Conservation (phyloP, 352 stramenopile genomes). For the Phytophthora megakarya region DNA sequence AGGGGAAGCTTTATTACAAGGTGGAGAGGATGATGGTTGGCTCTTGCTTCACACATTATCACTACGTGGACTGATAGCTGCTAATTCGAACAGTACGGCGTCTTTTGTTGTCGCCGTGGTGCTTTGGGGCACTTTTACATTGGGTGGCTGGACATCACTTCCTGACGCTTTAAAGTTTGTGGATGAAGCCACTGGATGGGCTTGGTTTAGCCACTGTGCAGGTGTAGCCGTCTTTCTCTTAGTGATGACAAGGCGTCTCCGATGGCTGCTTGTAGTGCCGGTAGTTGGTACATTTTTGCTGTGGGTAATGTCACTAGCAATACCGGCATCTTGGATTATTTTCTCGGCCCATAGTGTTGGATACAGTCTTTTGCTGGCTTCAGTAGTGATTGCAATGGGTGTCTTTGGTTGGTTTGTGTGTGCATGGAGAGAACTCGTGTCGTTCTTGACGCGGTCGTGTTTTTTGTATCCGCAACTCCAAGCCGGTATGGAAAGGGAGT, state of each 20-base stretch:
- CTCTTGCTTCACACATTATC: conserved; percentile 38
- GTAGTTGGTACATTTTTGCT: conserved; percentile 66
- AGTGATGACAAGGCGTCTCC: conserved; percentile 70
- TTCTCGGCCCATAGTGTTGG: conserved; percentile 80
- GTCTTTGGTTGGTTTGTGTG: conserved; percentile 83
- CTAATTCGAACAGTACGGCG: conserved; percentile 49
- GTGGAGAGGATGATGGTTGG: conserved; percentile 36
- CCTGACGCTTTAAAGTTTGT: conserved; percentile 84
- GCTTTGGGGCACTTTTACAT: conserved; percentile 76
- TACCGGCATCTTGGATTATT: conserved; percentile 84
- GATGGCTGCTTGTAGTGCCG: conserved; percentile 78
- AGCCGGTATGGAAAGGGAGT: conserved; percentile 72
- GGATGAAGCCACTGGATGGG: conserved; percentile 83
- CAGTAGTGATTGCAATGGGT: conserved; percentile 77
- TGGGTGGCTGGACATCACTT: conserved; percentile 78
- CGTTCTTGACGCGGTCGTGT: conserved; percentile 80
- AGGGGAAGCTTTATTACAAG: conserved; percentile 33
- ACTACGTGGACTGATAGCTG: conserved; percentile 33
- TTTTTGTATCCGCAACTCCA: conserved; percentile 85
- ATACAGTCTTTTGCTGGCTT: conserved; percentile 74
- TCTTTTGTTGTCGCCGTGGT: conserved; percentile 71
- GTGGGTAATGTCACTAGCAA: conserved; percentile 79
- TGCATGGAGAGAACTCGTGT: conserved; percentile 78
- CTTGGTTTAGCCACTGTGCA: conserved; percentile 86
- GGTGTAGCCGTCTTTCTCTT: conserved; percentile 77